Evolutionary conservation across 2,329 filamentous ascomycete genomes (phyloP).

Genomic region (Penicillium sp.): DNA sequence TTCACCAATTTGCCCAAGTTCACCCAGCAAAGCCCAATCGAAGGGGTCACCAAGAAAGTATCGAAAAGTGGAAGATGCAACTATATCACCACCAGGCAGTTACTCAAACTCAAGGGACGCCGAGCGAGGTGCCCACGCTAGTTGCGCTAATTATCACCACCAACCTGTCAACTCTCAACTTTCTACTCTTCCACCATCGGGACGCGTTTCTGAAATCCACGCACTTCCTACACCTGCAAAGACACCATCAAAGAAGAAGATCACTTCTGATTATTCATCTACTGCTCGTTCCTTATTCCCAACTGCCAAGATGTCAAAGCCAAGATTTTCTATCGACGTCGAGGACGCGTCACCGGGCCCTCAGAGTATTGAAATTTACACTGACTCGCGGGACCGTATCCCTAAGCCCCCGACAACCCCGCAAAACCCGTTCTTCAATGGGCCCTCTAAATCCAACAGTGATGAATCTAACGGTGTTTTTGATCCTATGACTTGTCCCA

Average conservation of each 20-base stretch:
- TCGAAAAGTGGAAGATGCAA: constrained; percentile 6
- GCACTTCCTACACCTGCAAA: constrained; percentile 64
- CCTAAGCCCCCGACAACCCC: constrained; percentile 52
- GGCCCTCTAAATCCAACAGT: not conserved
- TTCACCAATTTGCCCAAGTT: constrained; percentile 29
- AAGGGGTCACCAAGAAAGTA: constrained; percentile 30
- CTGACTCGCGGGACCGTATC: constrained; percentile 62
- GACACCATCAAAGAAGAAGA: constrained; percentile 57
- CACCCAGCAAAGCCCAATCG: constrained; percentile 16
- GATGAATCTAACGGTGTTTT: not conserved
- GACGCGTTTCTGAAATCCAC: constrained; percentile 26
- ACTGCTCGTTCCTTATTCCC: constrained; percentile 57
- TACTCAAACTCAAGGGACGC: not conserved
- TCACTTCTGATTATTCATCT: constrained; percentile 44
- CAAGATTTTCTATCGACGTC: constrained; percentile 48
- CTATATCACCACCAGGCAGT: constrained; percentile 4
- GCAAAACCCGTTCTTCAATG: constrained; percentile 52
- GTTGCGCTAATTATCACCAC: not conserved
- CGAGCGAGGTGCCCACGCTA: not conserved
- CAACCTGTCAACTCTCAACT: constrained; percentile 15
- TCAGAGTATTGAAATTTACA: constrained; percentile 55
- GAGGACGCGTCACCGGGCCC: constrained; percentile 27
- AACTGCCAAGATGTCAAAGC: constrained; percentile 48
- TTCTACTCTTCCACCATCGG: constrained; percentile 18
- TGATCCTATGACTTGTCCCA: constrained; percentile 6